A percentile compares a stretch with the other conserved stretches of the same genome.
Evolutionary conservation across 306 rosid genomes (phyloP).

Genomic region (Ceratonia siliqua): DNA sequence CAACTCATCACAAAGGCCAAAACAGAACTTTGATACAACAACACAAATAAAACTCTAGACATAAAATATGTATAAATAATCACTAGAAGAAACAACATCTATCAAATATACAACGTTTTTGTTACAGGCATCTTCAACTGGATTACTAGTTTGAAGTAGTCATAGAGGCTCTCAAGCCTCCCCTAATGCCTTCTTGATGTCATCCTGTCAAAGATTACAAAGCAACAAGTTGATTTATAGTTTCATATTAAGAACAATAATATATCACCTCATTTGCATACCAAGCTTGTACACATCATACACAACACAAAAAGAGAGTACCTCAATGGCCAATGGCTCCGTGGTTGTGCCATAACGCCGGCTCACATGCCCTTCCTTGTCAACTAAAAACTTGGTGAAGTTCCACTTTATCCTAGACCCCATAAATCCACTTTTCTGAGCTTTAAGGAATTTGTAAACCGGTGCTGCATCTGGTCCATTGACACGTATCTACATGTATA

Average conservation of each 20-base stretch:
- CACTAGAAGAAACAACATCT: conserved; percentile 14
- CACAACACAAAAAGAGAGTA: conserved; percentile 23
- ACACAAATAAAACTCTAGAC: neutral
- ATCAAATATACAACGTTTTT: neutral
- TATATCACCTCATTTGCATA: neutral
- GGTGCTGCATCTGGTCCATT: conserved; percentile 73
- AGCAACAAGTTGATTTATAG: neutral
- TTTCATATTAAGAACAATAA: neutral
- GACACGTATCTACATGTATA: conserved; percentile 58
- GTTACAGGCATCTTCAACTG: conserved; percentile 24
- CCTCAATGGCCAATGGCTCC: conserved; percentile 67
- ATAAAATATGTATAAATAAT: conserved; percentile 15
- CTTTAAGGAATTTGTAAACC: conserved; percentile 71
- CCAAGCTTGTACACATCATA: neutral
- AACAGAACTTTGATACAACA: conserved; percentile 26
- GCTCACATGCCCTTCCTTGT: conserved; percentile 68
- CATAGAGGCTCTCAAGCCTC: conserved; percentile 43
- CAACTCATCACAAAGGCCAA: neutral
- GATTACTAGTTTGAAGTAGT: conserved; percentile 5
- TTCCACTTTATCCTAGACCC: conserved; percentile 91
- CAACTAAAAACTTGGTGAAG: conserved; percentile 86
- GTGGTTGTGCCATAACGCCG: conserved; percentile 72
- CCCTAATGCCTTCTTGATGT: conserved; percentile 81
- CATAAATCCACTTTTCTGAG: conserved; percentile 59
- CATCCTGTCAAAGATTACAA: conserved; percentile 48